Conservation (phyloP, 768 basidiomycete species). For the Lactarius indigo region DNA sequence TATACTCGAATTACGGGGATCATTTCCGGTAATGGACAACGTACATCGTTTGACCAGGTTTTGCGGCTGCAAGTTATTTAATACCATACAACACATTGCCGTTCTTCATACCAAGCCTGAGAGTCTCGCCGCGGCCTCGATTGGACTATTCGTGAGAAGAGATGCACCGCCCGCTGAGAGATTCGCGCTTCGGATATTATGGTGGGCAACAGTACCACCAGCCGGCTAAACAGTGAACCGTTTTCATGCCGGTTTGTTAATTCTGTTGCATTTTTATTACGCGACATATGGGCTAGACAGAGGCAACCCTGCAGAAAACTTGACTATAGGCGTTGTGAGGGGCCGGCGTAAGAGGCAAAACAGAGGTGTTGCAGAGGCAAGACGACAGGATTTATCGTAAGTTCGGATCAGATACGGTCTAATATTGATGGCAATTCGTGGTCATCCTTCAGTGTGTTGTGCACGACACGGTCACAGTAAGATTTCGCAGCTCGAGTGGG, state of each 20-base stretch:
- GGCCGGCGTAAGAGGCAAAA: background rate
- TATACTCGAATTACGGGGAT: slow-evolving; percentile 67
- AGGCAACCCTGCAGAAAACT: too few relatives aligned
- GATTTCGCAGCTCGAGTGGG: too few relatives aligned
- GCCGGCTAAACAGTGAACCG: background rate
- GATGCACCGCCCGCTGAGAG: background rate
- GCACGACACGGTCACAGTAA: too few relatives aligned
- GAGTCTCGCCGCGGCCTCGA: background rate
- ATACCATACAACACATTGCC: background rate
- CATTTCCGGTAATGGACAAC: slow-evolving; percentile 36
- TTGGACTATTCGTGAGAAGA: background rate
- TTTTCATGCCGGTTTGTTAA: too few relatives aligned
- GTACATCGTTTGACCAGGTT: background rate
- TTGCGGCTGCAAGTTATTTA: background rate
- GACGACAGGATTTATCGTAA: background rate
- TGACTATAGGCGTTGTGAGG: too few relatives aligned
- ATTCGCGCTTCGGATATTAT: background rate
- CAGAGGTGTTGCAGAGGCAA: background rate
- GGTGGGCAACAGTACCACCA: background rate
- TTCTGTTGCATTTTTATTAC: too few relatives aligned
- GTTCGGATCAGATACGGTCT: too few relatives aligned
- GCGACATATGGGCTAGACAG: too few relatives aligned
- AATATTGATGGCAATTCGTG: too few relatives aligned
- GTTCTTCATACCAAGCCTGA: background rate
- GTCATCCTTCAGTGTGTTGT: too few relatives aligned